phyloP scores from a whole-genome alignment of 768 basidiomycete species.

The Boletus barrowsii region DNA sequence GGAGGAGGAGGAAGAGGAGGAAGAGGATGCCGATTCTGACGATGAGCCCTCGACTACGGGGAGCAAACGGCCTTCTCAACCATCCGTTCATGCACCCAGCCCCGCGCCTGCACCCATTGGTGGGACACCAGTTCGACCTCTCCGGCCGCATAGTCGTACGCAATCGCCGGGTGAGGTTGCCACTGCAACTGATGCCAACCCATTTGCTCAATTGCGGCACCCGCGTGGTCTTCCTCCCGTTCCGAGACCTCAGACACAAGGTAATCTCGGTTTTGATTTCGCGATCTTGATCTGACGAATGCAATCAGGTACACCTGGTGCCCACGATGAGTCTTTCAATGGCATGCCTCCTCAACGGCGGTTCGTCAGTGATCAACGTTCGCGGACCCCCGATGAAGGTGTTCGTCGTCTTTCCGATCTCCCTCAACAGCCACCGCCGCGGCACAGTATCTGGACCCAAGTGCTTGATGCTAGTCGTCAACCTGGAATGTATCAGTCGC shows the following conservation, averaged over 20 bases:
- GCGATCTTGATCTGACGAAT: constrained; percentile 5
- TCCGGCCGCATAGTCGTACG: constrained; percentile 30
- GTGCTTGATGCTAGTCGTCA: constrained; percentile 71
- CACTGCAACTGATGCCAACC: constrained; percentile 32
- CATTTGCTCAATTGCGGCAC: constrained; percentile 50
- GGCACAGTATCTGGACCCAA: constrained; percentile 85
- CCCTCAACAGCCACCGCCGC: constrained; percentile 45
- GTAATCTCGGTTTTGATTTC: constrained; percentile 33
- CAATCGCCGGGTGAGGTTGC: constrained; percentile 30
- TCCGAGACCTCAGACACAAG: constrained; percentile 44
- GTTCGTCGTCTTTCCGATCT: constrained; percentile 55
- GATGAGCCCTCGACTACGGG: constrained; percentile 35
- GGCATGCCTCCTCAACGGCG: constrained; percentile 42
- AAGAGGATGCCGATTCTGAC: constrained; percentile 65
- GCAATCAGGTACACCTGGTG: constrained; percentile 29
- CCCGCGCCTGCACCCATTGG: constrained; percentile 19
- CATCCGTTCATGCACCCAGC: constrained; percentile 13
- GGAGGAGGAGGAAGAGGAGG: constrained; percentile 78
- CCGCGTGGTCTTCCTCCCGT: constrained; percentile 66
- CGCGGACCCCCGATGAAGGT: constrained; percentile 58
- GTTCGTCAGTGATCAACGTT: constrained; percentile 50
- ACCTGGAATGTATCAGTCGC: constrained; percentile 37
- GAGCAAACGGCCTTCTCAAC: constrained; percentile 33
- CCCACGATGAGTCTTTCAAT: constrained; percentile 44
- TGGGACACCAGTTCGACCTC: constrained; percentile 25